Conservation (phyloP, 257 asterid species). For the Forsythia suspensa region DNA sequence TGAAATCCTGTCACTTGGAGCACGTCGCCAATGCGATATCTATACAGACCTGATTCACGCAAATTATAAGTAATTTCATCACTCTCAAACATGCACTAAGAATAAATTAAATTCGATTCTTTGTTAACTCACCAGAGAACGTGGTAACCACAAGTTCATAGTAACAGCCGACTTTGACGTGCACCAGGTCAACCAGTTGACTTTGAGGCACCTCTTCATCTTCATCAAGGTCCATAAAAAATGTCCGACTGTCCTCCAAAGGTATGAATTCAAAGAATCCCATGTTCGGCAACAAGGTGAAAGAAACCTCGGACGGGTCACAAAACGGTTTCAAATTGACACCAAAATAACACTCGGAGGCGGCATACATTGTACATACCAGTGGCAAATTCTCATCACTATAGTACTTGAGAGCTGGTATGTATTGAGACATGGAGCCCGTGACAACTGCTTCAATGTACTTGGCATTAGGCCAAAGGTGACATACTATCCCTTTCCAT, state of each 20-base stretch:
- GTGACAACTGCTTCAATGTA: constrained; percentile 82
- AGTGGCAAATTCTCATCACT: constrained; percentile 60
- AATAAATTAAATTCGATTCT: not conserved
- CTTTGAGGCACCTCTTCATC: constrained; percentile 39
- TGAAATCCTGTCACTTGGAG: constrained; percentile 76
- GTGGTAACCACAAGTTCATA: constrained; percentile 77
- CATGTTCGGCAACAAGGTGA: constrained; percentile 77
- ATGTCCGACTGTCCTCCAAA: constrained; percentile 48
- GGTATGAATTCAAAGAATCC: constrained; percentile 70
- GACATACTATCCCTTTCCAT: constrained; percentile 71
- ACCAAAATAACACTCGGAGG: constrained; percentile 75
- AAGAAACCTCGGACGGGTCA: constrained; percentile 60
- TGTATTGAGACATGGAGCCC: constrained; percentile 81
- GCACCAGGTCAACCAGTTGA: constrained; percentile 61
- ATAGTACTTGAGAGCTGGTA: constrained; percentile 58
- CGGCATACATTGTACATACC: constrained; percentile 73
- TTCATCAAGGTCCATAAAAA: constrained; percentile 45
- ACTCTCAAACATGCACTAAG: not conserved
- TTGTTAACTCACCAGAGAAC: constrained; percentile 52
- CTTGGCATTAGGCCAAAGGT: constrained; percentile 73
- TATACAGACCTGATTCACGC: constrained; percentile 42
- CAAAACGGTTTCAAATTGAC: constrained; percentile 63
- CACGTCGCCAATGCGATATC: constrained; percentile 76
- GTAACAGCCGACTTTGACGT: constrained; percentile 57
- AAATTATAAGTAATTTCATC: not conserved